phyloP scores from a whole-genome alignment of 495 filamentous ascomycete species.

The Cercophora samala region DNA sequence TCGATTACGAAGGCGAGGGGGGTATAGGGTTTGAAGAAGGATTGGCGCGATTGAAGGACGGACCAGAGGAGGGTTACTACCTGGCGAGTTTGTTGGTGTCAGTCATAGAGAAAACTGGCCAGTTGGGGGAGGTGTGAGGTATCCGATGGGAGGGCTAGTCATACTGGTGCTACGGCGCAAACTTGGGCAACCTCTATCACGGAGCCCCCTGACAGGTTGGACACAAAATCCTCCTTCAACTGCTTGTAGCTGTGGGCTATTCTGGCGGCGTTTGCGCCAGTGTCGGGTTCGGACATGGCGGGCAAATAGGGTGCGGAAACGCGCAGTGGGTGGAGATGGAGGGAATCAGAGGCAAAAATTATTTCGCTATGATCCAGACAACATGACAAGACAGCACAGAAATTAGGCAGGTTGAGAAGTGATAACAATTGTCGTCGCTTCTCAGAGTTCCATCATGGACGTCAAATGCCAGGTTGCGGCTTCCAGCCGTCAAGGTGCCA shows the following conservation, averaged over 20 bases:
- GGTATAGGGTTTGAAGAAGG: slow-evolving; percentile 76
- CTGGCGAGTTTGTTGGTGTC: slow-evolving; percentile 42
- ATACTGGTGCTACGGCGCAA: slow-evolving; percentile 78
- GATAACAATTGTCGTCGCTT: neutral
- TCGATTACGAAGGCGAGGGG: slow-evolving; percentile 67
- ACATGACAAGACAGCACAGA: neutral
- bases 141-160: slow-evolving; percentile 26
- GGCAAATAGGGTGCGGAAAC: neutral
- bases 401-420: neutral
- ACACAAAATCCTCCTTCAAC: slow-evolving; percentile 92
- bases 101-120: slow-evolving; percentile 13
- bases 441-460: slow-evolving; percentile 8
- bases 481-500: slow-evolving; percentile 20
- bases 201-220: slow-evolving; percentile 79
- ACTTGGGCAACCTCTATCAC: slow-evolving; percentile 85
- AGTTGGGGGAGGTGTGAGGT: too few species aligned
- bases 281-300: slow-evolving; percentile 31
- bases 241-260: slow-evolving; percentile 67
- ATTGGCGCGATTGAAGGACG: slow-evolving; percentile 78
- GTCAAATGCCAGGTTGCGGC: slow-evolving; percentile 22
- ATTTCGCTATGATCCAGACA: neutral
- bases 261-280: slow-evolving; percentile 27
- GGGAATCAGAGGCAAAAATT: neutral
- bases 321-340: neutral
- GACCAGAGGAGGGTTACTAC: slow-evolving; percentile 83